phyloP scores from a whole-genome alignment of 2,329 filamentous ascomycete species.

The Fusarium sp. region DNA sequence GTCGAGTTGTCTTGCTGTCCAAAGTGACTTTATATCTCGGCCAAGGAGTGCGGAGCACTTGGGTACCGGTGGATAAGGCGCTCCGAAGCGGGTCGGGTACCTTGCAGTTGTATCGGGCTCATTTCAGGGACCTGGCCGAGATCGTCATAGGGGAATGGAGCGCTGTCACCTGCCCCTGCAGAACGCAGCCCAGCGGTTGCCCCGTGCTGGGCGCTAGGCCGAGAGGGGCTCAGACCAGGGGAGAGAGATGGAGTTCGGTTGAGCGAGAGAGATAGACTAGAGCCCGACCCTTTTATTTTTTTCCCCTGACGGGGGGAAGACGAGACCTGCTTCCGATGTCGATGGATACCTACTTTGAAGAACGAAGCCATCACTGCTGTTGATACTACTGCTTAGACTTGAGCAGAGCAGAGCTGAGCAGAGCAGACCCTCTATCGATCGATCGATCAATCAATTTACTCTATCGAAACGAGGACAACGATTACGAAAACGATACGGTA shows the following conservation, averaged over 20 bases:
- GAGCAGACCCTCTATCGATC: no score
- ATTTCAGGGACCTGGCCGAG: constrained; percentile 38
- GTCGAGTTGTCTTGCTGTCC: constrained; percentile 2
- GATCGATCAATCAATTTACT: no score
- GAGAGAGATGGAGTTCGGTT: neutral
- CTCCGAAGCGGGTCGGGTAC: constrained; percentile 25
- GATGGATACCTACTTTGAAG: neutral
- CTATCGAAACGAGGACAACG: constrained; percentile 6
- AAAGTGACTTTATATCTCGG: constrained; percentile 11
- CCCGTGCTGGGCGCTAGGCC: constrained; percentile 36
- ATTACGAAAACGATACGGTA: constrained; percentile 16
- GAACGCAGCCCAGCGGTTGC: constrained; percentile 19
- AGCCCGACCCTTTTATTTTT: constrained; percentile 28
- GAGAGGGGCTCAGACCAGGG: constrained; percentile 32
- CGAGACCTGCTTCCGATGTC: constrained; percentile 10
- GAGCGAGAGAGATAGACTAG: constrained; percentile 5
- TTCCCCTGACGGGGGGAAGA: constrained; percentile 42
- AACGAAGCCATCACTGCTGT: neutral
- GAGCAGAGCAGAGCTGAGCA: no score
- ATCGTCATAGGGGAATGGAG: constrained; percentile 17
- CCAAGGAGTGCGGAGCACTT: constrained; percentile 12
- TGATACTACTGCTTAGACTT: no score
- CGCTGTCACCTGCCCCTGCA: constrained; percentile 23
- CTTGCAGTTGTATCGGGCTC: constrained; percentile 27
- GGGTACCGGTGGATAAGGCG: constrained; percentile 5